Percentiles rank a stretch among this genome's conserved stretches.
phyloP scores from a whole-genome alignment of 257 asterid genomes.

The Solanum rostratum region DNA sequence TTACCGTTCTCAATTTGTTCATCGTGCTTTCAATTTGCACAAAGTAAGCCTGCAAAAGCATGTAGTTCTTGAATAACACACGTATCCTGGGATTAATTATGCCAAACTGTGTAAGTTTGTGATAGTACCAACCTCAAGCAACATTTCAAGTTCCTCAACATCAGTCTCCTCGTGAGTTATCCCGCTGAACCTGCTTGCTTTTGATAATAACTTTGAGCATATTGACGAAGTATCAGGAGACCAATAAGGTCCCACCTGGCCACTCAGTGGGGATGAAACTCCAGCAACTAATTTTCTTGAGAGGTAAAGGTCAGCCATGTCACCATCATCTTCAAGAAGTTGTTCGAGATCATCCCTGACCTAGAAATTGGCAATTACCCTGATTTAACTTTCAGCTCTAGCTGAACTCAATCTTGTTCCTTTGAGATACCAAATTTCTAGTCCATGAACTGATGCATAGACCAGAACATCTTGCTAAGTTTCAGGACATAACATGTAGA shows the following conservation, averaged over 20 bases:
- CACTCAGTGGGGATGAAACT: slow-evolving; percentile 27
- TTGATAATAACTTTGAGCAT: slow-evolving; percentile 33
- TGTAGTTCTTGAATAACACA: background rate
- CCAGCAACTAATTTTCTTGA: slow-evolving; percentile 44
- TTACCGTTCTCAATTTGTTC: slow-evolving; percentile 70
- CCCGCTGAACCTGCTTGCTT: slow-evolving; percentile 45
- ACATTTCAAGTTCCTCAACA: slow-evolving; percentile 91
- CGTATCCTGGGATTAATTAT: background rate
- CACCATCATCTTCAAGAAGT: slow-evolving; percentile 74
- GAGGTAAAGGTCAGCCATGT: slow-evolving; percentile 85
- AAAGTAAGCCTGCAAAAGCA: slow-evolving; percentile 64
- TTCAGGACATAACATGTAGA: background rate
- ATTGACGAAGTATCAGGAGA: slow-evolving; percentile 34
- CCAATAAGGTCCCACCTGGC: slow-evolving; percentile 32
- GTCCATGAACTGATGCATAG: background rate
- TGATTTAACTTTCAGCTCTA: background rate
- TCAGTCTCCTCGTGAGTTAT: slow-evolving; percentile 44
- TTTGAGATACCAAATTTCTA: background rate
- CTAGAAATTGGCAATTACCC: slow-evolving; percentile 15
- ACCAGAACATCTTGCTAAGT: background rate
- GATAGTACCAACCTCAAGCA: slow-evolving; percentile 58
- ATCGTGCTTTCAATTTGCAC: slow-evolving; percentile 85
- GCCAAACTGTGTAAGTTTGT: background rate
- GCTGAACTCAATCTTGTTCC: background rate
- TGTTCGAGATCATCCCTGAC: slow-evolving; percentile 90